These are phyloP conservation scores for Arabidopsis thaliana DNA, from an alignment of 345 rosid genomes.

Conservation along the genomic window DNA sequence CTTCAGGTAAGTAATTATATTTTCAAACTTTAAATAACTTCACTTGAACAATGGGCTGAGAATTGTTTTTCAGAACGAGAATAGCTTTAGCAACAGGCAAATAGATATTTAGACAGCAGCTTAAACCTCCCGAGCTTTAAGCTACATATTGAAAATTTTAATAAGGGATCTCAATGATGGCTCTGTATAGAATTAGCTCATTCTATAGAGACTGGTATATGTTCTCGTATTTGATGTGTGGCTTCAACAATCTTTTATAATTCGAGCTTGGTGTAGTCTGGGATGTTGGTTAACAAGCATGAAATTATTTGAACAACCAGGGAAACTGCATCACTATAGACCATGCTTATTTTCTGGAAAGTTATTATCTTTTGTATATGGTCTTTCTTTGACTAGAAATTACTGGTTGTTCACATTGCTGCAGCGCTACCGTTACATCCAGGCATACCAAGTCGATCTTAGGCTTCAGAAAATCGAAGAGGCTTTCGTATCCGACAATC, in stretches of 20 bases:
- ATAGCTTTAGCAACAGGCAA: conserved; percentile 20
- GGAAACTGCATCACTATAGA: not conserved
- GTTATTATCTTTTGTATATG: not conserved
- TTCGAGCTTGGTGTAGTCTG: conserved; percentile 4
- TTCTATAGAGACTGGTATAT: not conserved
- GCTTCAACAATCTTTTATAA: conserved; percentile 5
- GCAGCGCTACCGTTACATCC: conserved; percentile 89
- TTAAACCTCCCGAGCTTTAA: conserved; percentile 13
- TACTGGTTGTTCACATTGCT: conserved; percentile 38
- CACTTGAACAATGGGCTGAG: conserved; percentile 14
- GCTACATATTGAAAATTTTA: conserved; percentile 6
- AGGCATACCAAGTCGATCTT: conserved; percentile 78
- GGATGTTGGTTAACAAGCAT: conserved; percentile 18
- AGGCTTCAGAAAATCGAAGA: conserved; percentile 72
- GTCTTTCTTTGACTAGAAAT: conserved; percentile 29
- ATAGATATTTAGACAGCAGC: not conserved
- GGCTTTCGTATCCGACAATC: conserved; percentile 55
- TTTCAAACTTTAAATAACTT: conserved; percentile 19
- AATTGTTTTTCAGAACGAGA: conserved; percentile 3
- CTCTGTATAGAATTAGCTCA: not conserved
- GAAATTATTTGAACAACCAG: not conserved
- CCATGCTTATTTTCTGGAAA: not conserved
- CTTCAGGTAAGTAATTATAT: conserved; percentile 70
- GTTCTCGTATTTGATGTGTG: not conserved
- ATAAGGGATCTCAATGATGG: not conserved